phyloP scores from a whole-genome alignment of 2,329 filamentous ascomycete genomes.

The Aspergillus ochraceus region DNA sequence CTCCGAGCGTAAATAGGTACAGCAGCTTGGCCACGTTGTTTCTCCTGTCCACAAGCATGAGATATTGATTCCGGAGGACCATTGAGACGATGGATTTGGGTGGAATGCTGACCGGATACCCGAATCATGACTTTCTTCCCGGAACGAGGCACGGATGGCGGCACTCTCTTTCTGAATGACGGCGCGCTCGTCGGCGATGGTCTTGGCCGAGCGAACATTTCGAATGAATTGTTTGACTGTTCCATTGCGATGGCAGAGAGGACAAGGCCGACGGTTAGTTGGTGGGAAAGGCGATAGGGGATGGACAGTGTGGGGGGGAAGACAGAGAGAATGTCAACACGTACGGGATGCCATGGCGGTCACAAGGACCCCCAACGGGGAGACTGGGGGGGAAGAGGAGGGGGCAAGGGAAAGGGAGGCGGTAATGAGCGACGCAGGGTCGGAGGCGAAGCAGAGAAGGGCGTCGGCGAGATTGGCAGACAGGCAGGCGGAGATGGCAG shows the following conservation, averaged over 20 bases:
- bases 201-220: slow-evolving; percentile 97
- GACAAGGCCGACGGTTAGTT: slow-evolving; percentile 10
- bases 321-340: slow-evolving; percentile 28
- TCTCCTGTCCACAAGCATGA: slow-evolving; percentile 59
- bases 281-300: slow-evolving; percentile 14
- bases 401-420: slow-evolving; percentile 13
- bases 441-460: slow-evolving; percentile 1
- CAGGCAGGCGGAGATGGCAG: slow-evolving; percentile 10
- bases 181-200: slow-evolving; percentile 95
- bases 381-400: slow-evolving; percentile 15
- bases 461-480: slow-evolving; percentile 24
- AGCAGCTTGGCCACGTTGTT: slow-evolving; percentile 99
- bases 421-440: background rate
- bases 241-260: slow-evolving; percentile 13
- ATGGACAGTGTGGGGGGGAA: slow-evolving; percentile 18
- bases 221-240: slow-evolving; percentile 99
- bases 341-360: slow-evolving; percentile 60
- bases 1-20: slow-evolving; percentile 95
- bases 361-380: slow-evolving; percentile 50
- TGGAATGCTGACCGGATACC: slow-evolving; percentile 70
- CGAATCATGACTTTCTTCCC: slow-evolving; percentile 92
- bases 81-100: slow-evolving; percentile 6
- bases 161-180: slow-evolving; percentile 99
- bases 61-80: slow-evolving; percentile 9
- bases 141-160: slow-evolving; percentile 93